Conservation (phyloP, 1,139 yeast genomes). For the Lodderomyces beijingensis region DNA sequence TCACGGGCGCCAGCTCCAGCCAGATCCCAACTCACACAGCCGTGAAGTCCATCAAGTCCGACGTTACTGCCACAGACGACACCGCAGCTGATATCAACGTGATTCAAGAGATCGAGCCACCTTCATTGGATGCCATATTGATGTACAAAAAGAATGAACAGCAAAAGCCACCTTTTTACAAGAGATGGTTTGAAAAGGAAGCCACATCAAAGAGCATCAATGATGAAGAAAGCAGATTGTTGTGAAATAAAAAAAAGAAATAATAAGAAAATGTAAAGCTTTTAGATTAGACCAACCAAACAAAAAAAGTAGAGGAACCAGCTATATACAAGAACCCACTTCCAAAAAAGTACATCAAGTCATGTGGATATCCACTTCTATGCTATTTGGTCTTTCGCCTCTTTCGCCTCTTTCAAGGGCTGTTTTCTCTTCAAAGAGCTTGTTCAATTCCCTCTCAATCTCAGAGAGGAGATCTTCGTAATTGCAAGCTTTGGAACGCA, state of each 20-base stretch:
- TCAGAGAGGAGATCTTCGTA: conserved; percentile 59
- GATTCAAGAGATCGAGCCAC: conserved; percentile 40
- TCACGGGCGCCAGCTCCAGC: conserved; percentile 7
- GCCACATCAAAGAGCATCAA: conserved; percentile 3
- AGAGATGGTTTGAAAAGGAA: conserved; percentile 4
- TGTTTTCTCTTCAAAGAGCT: conserved; percentile 36
- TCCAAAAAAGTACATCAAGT: too few relatives aligned
- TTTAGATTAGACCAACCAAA: too few relatives aligned
- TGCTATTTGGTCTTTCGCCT: conserved; percentile 9
- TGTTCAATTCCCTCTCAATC: conserved; percentile 61
- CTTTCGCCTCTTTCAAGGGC: conserved; percentile 5
- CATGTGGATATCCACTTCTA: conserved; percentile 18
- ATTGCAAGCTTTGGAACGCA: conserved; percentile 66
- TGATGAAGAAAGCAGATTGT: conserved; percentile 17
- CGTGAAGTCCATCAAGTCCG: conserved; percentile 10
- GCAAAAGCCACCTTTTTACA: conserved; percentile 5
- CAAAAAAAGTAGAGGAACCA: too few relatives aligned
- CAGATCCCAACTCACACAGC: conserved; percentile 14
- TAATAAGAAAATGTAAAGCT: too few relatives aligned
- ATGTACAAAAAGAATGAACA: conserved; percentile 23
- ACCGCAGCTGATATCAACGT: conserved; percentile 18
- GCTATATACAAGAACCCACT: too few relatives aligned
- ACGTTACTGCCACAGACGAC: conserved; percentile 17
- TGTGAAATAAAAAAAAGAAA: conserved; percentile 3
- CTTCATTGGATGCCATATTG: conserved; percentile 28